These are phyloP conservation scores for Elsinoe fawcettii DNA, from an alignment of 2,329 filamentous ascomycete genomes.

Conservation along the genomic window DNA sequence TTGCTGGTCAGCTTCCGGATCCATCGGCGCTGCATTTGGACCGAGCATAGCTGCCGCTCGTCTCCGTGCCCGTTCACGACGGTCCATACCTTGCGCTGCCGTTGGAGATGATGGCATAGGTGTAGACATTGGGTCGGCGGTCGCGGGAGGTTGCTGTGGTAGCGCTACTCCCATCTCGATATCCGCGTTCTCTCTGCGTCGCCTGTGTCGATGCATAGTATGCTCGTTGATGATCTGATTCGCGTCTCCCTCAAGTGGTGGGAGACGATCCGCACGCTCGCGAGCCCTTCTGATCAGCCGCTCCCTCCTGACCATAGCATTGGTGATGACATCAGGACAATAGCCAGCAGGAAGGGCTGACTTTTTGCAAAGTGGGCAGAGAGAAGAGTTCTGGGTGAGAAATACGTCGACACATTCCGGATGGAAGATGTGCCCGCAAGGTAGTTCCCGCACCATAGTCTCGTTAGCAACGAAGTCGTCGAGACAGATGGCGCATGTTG, in stretches of 20 bases:
- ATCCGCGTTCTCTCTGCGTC: not conserved
- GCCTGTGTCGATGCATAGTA: not conserved
- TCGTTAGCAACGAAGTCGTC: slow-evolving; percentile 64
- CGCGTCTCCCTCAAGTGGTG: slow-evolving; percentile 12
- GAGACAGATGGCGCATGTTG: slow-evolving; percentile 83
- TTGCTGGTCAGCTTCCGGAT: slow-evolving; percentile 26
- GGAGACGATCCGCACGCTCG: slow-evolving; percentile 33
- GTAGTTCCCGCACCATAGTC: slow-evolving; percentile 73
- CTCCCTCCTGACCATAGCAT: slow-evolving; percentile 78
- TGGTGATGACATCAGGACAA: slow-evolving; percentile 58
- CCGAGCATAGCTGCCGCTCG: slow-evolving; percentile 39
- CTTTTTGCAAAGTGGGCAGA: slow-evolving; percentile 87
- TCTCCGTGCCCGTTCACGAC: slow-evolving; percentile 40
- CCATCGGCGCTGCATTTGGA: slow-evolving; percentile 20
- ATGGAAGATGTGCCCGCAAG: slow-evolving; percentile 90
- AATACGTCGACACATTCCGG: slow-evolving; percentile 86
- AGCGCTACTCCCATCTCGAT: slow-evolving; percentile 13
- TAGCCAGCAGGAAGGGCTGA: slow-evolving; percentile 64
- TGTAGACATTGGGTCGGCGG: slow-evolving; percentile 14
- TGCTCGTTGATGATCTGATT: slow-evolving; percentile 12
- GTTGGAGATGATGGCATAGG: not conserved
- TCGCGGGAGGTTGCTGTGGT: slow-evolving; percentile 17
- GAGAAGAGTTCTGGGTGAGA: slow-evolving; percentile 65
- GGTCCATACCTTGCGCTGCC: slow-evolving; percentile 19
- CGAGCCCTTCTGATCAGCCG: slow-evolving; percentile 57